phyloP scores from a whole-genome alignment of 495 filamentous ascomycete genomes.

The Neurospora sp. region DNA sequence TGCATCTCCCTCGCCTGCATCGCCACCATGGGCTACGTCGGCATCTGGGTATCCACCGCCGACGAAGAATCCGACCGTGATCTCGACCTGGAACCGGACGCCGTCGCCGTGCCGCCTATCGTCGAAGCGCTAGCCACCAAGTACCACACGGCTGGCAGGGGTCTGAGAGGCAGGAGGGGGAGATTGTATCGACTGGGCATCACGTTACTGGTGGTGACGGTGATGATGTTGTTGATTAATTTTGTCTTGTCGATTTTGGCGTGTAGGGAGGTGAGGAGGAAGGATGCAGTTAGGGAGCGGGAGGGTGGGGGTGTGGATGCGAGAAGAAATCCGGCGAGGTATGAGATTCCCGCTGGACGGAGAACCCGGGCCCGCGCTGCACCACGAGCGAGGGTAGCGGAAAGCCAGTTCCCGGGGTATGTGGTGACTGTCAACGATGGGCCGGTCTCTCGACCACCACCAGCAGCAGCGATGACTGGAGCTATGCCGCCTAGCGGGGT shows the following conservation, averaged over 20 bases:
- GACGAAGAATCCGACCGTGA: constrained; percentile 1
- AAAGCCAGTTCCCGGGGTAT: neutral
- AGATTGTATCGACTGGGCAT: neutral
- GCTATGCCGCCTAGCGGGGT: neutral
- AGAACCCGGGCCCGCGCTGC: neutral
- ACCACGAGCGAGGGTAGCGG: neutral
- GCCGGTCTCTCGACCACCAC: neutral
- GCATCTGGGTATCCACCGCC: constrained; percentile 14
- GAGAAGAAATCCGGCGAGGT: neutral
- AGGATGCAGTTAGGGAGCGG: neutral
- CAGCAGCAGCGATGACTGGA: neutral
- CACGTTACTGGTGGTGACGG: neutral
- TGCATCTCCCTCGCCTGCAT: constrained; percentile 24
- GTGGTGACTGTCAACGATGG: neutral
- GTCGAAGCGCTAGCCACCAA: constrained; percentile 5
- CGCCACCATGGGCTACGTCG: constrained; percentile 14
- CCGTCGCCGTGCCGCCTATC: neutral
- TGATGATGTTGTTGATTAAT: constrained; percentile 4
- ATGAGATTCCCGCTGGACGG: neutral
- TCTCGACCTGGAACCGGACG: constrained; percentile 2
- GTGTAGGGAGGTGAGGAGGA: constrained; percentile 9
- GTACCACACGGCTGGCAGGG: constrained; percentile 1
- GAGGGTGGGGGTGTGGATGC: neutral
- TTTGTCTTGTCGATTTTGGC: constrained; percentile 13
- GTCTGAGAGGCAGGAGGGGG: neutral